These are phyloP conservation scores for Acer saccharum DNA, from an alignment of 345 rosid species.

Conservation along the genomic window DNA sequence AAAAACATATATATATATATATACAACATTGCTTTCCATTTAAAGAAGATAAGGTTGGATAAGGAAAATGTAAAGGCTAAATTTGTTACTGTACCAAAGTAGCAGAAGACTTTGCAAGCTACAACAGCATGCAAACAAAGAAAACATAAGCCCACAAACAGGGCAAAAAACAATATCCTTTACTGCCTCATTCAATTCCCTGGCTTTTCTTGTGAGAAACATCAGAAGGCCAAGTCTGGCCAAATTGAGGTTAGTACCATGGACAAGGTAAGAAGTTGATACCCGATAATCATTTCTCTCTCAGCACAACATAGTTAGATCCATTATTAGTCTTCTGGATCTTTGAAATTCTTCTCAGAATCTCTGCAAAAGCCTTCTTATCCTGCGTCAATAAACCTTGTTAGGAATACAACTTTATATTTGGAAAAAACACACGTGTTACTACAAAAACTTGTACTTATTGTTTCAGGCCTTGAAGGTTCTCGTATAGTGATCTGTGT, in stretches of 20 bases:
- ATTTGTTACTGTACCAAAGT: neutral
- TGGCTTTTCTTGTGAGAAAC: neutral
- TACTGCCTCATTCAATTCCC: neutral
- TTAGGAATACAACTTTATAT: neutral
- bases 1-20: too few relatives aligned
- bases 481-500: too few relatives aligned
- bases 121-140: neutral
- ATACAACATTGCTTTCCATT: neutral
- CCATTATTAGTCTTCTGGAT: slow-evolving; percentile 80
- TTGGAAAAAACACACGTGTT: neutral
- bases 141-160: neutral
- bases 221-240: neutral
- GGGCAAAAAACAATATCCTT: neutral
- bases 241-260: neutral
- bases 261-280: too few relatives aligned
- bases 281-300: slow-evolving; percentile 45
- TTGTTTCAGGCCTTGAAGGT: neutral
- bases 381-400: slow-evolving; percentile 52
- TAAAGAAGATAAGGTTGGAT: neutral
- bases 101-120: neutral
- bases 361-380: slow-evolving; percentile 77
- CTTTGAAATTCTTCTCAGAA: slow-evolving; percentile 81
- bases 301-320: slow-evolving; percentile 72
- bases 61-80: neutral
- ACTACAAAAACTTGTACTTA: neutral